Percentiles rank a stretch among this genome's conserved stretches.
phyloP scores from a whole-genome alignment of 768 basidiomycete genomes.

The Termitomyces bulborhizus region DNA sequence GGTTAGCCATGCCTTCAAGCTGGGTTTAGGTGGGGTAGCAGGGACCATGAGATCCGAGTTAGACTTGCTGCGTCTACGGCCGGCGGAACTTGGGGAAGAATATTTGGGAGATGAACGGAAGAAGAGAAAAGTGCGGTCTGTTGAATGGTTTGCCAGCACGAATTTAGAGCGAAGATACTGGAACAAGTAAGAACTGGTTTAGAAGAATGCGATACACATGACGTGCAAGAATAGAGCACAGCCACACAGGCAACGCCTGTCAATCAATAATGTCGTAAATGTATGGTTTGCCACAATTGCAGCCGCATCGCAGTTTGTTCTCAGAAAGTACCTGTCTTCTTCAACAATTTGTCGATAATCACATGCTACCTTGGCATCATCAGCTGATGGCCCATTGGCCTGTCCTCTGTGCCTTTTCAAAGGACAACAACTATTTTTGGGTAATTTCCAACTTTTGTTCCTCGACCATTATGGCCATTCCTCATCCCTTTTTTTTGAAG shows the following conservation, averaged over 20 bases:
- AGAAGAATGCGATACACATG: slow-evolving; percentile 13
- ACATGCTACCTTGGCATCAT: slow-evolving; percentile 3
- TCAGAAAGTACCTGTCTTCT: too few relatives aligned
- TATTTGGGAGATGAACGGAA: slow-evolving; percentile 5
- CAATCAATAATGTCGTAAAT: not conserved
- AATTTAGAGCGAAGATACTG: not conserved
- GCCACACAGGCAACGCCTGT: slow-evolving; percentile 3
- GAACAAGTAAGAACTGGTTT: not conserved
- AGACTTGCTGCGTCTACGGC: slow-evolving; percentile 12
- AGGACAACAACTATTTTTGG: not conserved
- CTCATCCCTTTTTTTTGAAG: not conserved
- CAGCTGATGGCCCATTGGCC: not conserved
- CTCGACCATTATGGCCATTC: slow-evolving; percentile 7
- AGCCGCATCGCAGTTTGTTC: too few relatives aligned
- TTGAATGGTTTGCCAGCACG: slow-evolving; percentile 15
- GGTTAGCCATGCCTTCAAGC: slow-evolving; percentile 78
- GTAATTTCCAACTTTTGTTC: not conserved
- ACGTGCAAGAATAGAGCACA: slow-evolving; percentile 13
- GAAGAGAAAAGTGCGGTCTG: slow-evolving; percentile 12
- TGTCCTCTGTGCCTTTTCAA: slow-evolving; percentile 4
- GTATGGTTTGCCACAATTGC: too few relatives aligned
- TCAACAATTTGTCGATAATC: not conserved
- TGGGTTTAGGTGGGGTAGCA: slow-evolving; percentile 33
- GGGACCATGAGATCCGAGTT: slow-evolving; percentile 8
- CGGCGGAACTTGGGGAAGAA: not conserved